A percentile compares a stretch with the other conserved stretches of the same genome.
Evolutionary conservation across 2,329 filamentous ascomycete genomes (phyloP).

Genomic region (Aaosphaeria pasadenensis): DNA sequence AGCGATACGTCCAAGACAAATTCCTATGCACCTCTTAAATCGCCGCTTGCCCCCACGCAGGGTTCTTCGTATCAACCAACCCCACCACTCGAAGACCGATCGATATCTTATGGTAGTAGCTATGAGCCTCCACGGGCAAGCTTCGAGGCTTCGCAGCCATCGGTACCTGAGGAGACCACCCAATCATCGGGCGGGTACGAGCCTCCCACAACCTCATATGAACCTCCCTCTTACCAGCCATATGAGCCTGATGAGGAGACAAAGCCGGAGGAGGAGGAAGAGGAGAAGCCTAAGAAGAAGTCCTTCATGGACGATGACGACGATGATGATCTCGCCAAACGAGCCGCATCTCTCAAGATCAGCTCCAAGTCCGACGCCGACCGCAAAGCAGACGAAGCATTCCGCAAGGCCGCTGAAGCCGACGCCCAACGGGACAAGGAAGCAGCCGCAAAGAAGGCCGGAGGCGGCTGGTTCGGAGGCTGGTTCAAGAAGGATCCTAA

Average conservation of each 20-base stretch:
- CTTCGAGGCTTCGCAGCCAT: slow-evolving; percentile 17
- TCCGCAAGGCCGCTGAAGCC: slow-evolving; percentile 75
- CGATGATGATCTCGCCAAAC: slow-evolving; percentile 56
- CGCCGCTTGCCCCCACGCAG: slow-evolving; percentile 23
- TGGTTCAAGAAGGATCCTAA: slow-evolving; percentile 80
- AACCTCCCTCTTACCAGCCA: slow-evolving; percentile 43
- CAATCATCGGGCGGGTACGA: slow-evolving; percentile 14
- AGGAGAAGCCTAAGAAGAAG: slow-evolving; percentile 65
- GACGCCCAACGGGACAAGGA: slow-evolving; percentile 59
- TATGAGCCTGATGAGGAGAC: slow-evolving; percentile 52
- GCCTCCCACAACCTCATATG: slow-evolving; percentile 31
- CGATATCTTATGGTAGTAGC: slow-evolving; percentile 20
- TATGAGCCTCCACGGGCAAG: slow-evolving; percentile 24
- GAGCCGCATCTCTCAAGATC: slow-evolving; percentile 52
- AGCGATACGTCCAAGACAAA: slow-evolving; percentile 23
- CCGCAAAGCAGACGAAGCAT: slow-evolving; percentile 77
- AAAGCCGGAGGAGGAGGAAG: slow-evolving; percentile 38
- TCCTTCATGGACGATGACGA: slow-evolving; percentile 83
- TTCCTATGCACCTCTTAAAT: slow-evolving; percentile 29
- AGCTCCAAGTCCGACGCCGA: slow-evolving; percentile 60
- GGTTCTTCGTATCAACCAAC: slow-evolving; percentile 28
- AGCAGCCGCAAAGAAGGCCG: slow-evolving; percentile 42
- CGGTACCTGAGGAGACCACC: slow-evolving; percentile 4
- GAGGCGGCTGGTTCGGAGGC: slow-evolving; percentile 75
- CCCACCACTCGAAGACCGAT: slow-evolving; percentile 17